These are phyloP conservation scores for Ustilago esculenta DNA, from an alignment of 1,284 basidiomycete species.

Conservation along the genomic window DNA sequence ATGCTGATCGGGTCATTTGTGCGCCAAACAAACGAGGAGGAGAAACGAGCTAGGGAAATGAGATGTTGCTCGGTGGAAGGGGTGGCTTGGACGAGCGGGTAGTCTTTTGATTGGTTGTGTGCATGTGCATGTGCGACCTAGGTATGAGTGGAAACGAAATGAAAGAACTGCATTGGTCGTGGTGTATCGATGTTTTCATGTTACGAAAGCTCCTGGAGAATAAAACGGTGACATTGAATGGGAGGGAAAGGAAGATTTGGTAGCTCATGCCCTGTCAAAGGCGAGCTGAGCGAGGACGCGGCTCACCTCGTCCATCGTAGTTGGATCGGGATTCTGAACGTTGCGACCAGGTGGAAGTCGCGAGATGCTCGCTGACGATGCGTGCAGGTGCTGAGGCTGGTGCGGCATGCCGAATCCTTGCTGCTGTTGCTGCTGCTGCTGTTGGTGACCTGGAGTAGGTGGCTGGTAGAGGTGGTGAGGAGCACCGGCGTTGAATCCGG, in stretches of 20 bases:
- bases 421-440: conserved; percentile 21
- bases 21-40: too few relatives aligned
- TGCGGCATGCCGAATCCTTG: conserved; percentile 22
- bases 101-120: not conserved
- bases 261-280: conserved; percentile 48
- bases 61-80: too few relatives aligned
- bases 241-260: not conserved
- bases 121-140: not conserved
- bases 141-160: not conserved
- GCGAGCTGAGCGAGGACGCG: conserved; percentile 62
- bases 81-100: not conserved
- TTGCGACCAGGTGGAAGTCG: conserved; percentile 44
- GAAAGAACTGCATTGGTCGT: not conserved
- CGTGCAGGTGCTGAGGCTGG: conserved; percentile 35
- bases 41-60: too few relatives aligned
- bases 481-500: conserved; percentile 15
- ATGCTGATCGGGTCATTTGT: too few relatives aligned
- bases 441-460: conserved; percentile 14
- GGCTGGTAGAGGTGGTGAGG: conserved; percentile 29
- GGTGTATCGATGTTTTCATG: conserved; percentile 9
- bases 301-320: conserved; percentile 64
- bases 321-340: conserved; percentile 32
- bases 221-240: not conserved
- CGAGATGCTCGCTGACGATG: conserved; percentile 51
- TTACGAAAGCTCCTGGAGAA: conserved; percentile 7